These are phyloP conservation scores for Limonium bicolor DNA, from an alignment of 148 eudicot genomes.

Conservation along the genomic window DNA sequence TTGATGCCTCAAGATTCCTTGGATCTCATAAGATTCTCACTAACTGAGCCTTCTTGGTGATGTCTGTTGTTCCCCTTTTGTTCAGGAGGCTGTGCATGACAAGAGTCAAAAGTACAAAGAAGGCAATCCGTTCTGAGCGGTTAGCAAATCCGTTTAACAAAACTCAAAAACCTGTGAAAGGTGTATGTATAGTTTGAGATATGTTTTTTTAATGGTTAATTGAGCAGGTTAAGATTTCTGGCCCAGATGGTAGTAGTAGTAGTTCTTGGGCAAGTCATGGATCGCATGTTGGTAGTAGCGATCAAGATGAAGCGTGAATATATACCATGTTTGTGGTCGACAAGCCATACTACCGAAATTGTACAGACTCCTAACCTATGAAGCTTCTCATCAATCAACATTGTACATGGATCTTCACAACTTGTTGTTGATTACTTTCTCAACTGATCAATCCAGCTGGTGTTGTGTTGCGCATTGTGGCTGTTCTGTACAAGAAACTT, in stretches of 20 bases:
- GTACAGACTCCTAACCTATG: slow-evolving; percentile 29
- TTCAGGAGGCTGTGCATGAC: slow-evolving; percentile 83
- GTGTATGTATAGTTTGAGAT: background rate
- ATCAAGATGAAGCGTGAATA: slow-evolving; percentile 70
- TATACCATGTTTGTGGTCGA: background rate
- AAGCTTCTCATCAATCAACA: background rate
- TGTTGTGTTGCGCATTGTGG: background rate
- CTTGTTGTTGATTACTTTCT: background rate
- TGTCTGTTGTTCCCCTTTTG: slow-evolving; percentile 12
- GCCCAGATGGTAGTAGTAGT: slow-evolving; percentile 79
- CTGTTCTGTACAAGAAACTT: too few species aligned
- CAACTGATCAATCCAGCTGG: background rate
- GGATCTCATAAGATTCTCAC: background rate
- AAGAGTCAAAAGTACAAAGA: slow-evolving; percentile 87
- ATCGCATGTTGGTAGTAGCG: slow-evolving; percentile 61
- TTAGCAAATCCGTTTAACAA: slow-evolving; percentile 12
- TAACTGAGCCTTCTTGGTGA: slow-evolving; percentile 4
- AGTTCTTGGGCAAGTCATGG: slow-evolving; percentile 58
- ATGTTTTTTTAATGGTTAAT: background rate
- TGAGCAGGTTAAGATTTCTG: slow-evolving; percentile 61
- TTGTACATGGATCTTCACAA: background rate
- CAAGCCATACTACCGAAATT: slow-evolving; percentile 11
- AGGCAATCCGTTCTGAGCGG: slow-evolving; percentile 98
- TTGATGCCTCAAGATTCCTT: slow-evolving; percentile 1
- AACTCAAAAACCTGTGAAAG: background rate